Percentiles rank a stretch among this genome's conserved stretches.
These are phyloP conservation scores for Citrus inodora DNA, from an alignment of 345 rosid genomes.

Conservation along the genomic window DNA sequence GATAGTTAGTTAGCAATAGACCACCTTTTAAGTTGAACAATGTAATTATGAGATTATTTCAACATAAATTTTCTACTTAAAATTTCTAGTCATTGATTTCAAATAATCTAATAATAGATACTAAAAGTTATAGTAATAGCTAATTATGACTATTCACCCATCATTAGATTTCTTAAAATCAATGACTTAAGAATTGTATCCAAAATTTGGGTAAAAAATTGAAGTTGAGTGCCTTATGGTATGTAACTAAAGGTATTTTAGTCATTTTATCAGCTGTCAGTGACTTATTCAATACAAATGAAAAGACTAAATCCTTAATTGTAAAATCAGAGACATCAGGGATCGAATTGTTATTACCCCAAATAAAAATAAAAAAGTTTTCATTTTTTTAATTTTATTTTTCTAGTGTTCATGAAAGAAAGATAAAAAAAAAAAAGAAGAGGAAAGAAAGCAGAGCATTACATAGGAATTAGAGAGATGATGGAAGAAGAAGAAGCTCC, in stretches of 20 bases:
- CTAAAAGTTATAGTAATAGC: too few relatives aligned
- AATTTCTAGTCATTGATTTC: too few relatives aligned
- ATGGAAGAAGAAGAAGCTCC: constrained; percentile 22
- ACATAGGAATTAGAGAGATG: constrained; percentile 3
- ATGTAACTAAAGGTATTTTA: neutral
- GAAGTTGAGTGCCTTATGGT: too few relatives aligned
- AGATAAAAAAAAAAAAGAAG: neutral
- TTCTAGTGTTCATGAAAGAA: neutral
- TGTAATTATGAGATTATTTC: too few relatives aligned
- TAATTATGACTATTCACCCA: too few relatives aligned
- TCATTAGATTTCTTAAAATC: too few relatives aligned
- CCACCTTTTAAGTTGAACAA: too few relatives aligned
- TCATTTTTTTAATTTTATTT: neutral
- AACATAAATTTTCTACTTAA: too few relatives aligned
- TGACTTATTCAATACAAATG: neutral
- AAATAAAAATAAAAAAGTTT: neutral
- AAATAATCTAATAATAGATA: too few relatives aligned
- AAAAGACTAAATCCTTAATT: neutral
- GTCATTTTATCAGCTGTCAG: neutral
- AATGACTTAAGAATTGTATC: too few relatives aligned
- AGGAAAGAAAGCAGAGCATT: constrained; percentile 12
- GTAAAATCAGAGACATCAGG: neutral
- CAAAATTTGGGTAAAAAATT: too few relatives aligned
- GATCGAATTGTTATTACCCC: neutral
- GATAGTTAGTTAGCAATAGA: accelerated